phyloP scores from a whole-genome alignment of 352 stramenopile genomes.

The Phytopythium cucurbitacearum region DNA sequence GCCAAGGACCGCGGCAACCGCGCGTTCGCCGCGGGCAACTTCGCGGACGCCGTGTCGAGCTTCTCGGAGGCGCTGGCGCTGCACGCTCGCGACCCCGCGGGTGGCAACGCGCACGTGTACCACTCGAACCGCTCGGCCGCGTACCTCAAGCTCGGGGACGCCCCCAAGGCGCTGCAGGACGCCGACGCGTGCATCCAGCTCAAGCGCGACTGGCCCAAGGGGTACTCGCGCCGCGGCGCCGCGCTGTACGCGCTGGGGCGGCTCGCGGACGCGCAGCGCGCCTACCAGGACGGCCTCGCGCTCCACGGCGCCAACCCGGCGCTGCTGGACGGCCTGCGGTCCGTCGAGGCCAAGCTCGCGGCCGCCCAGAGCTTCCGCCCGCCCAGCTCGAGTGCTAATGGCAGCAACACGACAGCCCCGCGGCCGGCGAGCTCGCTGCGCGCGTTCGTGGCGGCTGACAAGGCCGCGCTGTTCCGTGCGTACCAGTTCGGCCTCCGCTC shows the following conservation, averaged over 20 bases:
- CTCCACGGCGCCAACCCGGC: constrained; percentile 58
- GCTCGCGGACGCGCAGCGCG: constrained; percentile 65
- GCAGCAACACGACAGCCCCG: constrained; percentile 2
- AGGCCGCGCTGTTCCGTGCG: constrained; percentile 59
- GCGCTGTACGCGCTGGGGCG: constrained; percentile 64
- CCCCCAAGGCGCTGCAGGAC: constrained; percentile 59
- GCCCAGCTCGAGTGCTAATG: background rate
- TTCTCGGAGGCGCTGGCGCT: constrained; percentile 83
- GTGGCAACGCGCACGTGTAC: constrained; percentile 56
- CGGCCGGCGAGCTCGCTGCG: constrained; percentile 20
- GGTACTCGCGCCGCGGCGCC: constrained; percentile 81
- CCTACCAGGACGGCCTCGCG: constrained; percentile 75
- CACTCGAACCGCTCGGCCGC: constrained; percentile 83
- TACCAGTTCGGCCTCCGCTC: constrained; percentile 67
- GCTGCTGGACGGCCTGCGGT: constrained; percentile 62
- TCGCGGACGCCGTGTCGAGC: constrained; percentile 51
- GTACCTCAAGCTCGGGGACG: constrained; percentile 78
- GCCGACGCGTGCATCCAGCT: constrained; percentile 76
- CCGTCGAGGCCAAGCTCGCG: constrained; percentile 49
- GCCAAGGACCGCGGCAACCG: constrained; percentile 86
- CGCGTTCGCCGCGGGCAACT: constrained; percentile 67
- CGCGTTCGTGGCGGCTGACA: constrained; percentile 52
- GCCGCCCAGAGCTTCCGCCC: constrained; percentile 9
- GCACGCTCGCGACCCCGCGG: constrained; percentile 23
- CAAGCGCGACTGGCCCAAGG: constrained; percentile 80